Evolutionary conservation across 495 filamentous ascomycete genomes (phyloP), one percentile per base, ranked within the genome.

Genomic region (Talaromyces proteolyticus): DNA sequence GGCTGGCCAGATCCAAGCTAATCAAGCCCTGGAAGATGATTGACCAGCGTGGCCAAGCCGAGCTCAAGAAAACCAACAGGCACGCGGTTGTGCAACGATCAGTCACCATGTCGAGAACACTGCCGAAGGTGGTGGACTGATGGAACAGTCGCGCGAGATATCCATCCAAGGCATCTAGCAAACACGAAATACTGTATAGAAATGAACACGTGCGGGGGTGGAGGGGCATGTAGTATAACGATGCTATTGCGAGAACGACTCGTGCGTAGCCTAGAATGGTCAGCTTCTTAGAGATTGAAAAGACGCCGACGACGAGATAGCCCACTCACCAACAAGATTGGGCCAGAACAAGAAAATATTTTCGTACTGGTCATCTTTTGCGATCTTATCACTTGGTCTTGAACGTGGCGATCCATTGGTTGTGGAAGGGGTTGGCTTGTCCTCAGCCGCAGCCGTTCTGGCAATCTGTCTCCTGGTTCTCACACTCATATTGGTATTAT

Each of bases 341-440:
- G 93, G 93, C 56, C 80, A 84, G 70, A 96, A 96, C n/a, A 95
- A 66, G 58, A 95, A 98, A 53, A 98, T 87, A 66, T 96, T 96
- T 73, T 96, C 92, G 29, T 75, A 63, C 20, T 56, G 54, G 14
- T 48, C 26, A 39, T 64, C 67, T 1, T 53, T 56, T 1, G 53
- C 52, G 26, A 59, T 52, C 39, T 54, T 57, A 49, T 51, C 57
- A 14, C 61, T 60, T 18, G 68, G 60, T 21, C 56, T 62, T 14
- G 52, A 49, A 38, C 52, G 57, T 8, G 57, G 52, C 50, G 66
- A 63, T 53, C 70, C 73, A 29, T 62, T 56, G 25, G 49, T 47
- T 17, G 57, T 57, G 21, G 57, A 23, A 42, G 40, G 20, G 17
- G 21, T 55, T 41, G 71, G 67, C 22, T 60, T 67, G 23, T 69